phyloP scores from a whole-genome alignment of 1,139 yeast genomes.

The Yamadazyma diddensiae region DNA sequence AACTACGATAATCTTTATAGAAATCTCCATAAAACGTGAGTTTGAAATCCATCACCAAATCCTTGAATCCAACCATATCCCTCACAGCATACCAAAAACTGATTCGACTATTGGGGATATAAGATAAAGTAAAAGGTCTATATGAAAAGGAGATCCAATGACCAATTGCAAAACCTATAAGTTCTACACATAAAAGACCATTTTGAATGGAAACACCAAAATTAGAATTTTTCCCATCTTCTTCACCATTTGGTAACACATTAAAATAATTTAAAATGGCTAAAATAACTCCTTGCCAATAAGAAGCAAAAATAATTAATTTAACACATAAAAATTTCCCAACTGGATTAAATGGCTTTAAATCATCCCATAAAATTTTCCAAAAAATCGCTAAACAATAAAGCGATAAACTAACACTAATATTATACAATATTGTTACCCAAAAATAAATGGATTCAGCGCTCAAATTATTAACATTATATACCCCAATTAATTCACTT shows the following conservation, averaged over 20 bases:
- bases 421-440: constrained; percentile 70
- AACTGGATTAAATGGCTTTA: constrained; percentile 80
- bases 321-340: constrained; percentile 93
- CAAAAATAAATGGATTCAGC: constrained; percentile 55
- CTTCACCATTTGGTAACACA: constrained; percentile 36
- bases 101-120: constrained; percentile 67
- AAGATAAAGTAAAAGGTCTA: constrained; percentile 60
- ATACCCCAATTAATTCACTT: constrained; percentile 49
- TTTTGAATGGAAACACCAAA: constrained; percentile 67
- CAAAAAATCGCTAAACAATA: constrained; percentile 89
- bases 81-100: constrained; percentile 59
- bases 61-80: constrained; percentile 76
- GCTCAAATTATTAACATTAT: constrained; percentile 51
- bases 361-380: constrained; percentile 78
- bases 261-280: constrained; percentile 60
- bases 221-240: constrained; percentile 29
- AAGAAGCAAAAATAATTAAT: constrained; percentile 89
- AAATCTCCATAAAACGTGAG: constrained; percentile 69
- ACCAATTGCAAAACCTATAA: constrained; percentile 81
- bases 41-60: constrained; percentile 73
- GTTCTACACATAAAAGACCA: constrained; percentile 76
- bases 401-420: constrained; percentile 76
- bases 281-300: constrained; percentile 88
- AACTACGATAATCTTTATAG: constrained; percentile 73
- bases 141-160: constrained; percentile 87